These are phyloP conservation scores for Phytophthora quininea DNA, from an alignment of 352 stramenopile genomes.

Conservation along the genomic window DNA sequence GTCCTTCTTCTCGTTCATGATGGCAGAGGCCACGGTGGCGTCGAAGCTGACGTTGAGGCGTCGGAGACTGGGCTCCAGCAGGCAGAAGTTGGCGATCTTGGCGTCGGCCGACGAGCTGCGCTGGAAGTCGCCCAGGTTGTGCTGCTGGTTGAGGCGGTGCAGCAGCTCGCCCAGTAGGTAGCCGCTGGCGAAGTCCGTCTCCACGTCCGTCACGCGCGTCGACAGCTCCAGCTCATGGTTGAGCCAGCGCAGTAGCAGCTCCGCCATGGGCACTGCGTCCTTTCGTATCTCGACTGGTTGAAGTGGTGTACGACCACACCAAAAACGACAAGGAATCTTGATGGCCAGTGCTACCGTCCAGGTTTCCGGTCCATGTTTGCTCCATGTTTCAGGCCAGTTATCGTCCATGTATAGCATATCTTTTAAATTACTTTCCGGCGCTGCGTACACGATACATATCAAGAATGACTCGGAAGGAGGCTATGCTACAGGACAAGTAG, in stretches of 20 bases:
- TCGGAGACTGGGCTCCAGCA: slow-evolving; percentile 79
- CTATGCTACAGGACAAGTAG: too few relatives aligned
- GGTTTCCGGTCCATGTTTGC: too few relatives aligned
- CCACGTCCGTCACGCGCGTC: slow-evolving; percentile 61
- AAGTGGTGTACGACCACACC: not conserved
- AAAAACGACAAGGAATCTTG: too few relatives aligned
- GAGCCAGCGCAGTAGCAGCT: slow-evolving; percentile 81
- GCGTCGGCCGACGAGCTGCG: slow-evolving; percentile 70
- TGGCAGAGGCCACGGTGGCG: slow-evolving; percentile 64
- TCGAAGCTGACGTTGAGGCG: slow-evolving; percentile 82
- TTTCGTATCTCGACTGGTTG: not conserved
- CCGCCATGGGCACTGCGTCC: slow-evolving; percentile 48
- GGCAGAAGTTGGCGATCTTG: slow-evolving; percentile 91
- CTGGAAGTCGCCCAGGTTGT: slow-evolving; percentile 87
- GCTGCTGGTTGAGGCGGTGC: slow-evolving; percentile 88
- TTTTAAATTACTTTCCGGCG: too few relatives aligned
- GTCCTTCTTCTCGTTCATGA: slow-evolving; percentile 82
- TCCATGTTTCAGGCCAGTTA: too few relatives aligned
- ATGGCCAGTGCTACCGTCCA: too few relatives aligned
- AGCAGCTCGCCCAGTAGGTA: slow-evolving; percentile 89
- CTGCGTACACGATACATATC: too few relatives aligned
- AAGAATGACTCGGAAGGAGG: too few relatives aligned
- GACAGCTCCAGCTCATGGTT: slow-evolving; percentile 86
- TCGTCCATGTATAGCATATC: too few relatives aligned
- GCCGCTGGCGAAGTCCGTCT: slow-evolving; percentile 82